Evolutionary conservation across 495 filamentous ascomycete genomes (phyloP).

Genomic region (Letharia lupina): DNA sequence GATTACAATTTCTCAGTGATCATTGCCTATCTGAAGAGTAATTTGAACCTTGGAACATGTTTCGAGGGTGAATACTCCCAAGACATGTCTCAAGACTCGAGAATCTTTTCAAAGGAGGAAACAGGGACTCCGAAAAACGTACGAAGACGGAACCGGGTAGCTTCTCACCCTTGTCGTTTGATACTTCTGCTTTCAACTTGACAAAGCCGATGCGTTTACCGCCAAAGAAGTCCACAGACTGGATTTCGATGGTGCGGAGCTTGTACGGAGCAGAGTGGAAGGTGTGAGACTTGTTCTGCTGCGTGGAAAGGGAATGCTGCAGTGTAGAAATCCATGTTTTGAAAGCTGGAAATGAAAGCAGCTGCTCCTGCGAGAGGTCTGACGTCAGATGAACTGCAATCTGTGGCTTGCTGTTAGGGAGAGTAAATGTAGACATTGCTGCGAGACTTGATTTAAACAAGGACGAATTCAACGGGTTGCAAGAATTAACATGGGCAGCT

Average conservation of each 20-base stretch:
- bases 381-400: conserved; percentile 49
- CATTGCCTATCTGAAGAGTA: neutral
- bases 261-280: conserved; percentile 65
- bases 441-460: neutral
- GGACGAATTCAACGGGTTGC: neutral
- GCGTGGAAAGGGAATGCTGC: conserved; percentile 53
- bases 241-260: conserved; percentile 61
- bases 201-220: conserved; percentile 61
- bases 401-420: conserved; percentile 33
- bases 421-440: conserved; percentile 41
- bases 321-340: conserved; percentile 64
- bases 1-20: neutral
- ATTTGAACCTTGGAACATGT: conserved; percentile 2
- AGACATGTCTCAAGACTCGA: conserved; percentile 39
- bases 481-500: conserved; percentile 10
- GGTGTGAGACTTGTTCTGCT: conserved; percentile 52
- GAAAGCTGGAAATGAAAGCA: conserved; percentile 67
- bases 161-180: conserved; percentile 52
- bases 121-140: neutral
- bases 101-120: too few species aligned
- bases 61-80: conserved; percentile 52
- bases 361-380: conserved; percentile 51
- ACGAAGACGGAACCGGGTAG: conserved; percentile 75
- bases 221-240: conserved; percentile 67
- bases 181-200: conserved; percentile 60